Conservation (phyloP, 148 eudicot species). For the Nepenthes gracilis region DNA sequence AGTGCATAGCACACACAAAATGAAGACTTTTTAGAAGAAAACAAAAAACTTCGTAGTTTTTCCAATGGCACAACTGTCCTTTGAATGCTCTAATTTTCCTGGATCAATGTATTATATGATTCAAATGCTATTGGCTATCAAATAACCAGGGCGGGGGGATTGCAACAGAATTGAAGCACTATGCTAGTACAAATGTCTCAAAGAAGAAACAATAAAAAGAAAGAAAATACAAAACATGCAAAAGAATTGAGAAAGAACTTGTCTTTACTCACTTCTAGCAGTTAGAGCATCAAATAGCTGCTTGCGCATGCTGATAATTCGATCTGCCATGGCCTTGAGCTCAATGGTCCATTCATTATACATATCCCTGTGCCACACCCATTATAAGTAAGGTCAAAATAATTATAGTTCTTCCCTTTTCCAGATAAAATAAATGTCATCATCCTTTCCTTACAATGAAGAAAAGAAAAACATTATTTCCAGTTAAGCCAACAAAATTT, state of each 20-base stretch:
- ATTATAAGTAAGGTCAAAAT: background rate
- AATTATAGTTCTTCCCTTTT: background rate
- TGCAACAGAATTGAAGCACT: background rate
- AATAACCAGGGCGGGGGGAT: background rate
- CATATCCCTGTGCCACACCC: slow-evolving; percentile 11
- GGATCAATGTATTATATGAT: background rate
- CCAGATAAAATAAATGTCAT: too few relatives aligned
- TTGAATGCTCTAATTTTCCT: background rate
- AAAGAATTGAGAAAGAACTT: background rate
- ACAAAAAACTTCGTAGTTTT: background rate
- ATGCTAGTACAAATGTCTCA: background rate
- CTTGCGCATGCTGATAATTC: slow-evolving; percentile 43
- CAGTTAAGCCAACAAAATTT: too few relatives aligned
- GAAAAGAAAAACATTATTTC: too few relatives aligned
- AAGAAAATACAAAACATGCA: background rate
- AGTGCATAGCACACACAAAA: background rate
- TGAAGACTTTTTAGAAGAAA: background rate
- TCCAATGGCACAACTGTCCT: background rate
- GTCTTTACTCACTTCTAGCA: slow-evolving; percentile 26
- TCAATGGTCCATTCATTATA: slow-evolving; percentile 36
- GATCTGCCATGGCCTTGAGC: slow-evolving; percentile 36
- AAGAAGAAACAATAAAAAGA: background rate
- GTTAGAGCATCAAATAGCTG: slow-evolving; percentile 30
- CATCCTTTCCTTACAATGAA: too few relatives aligned
- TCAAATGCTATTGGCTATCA: background rate